Evolutionary conservation across 2,329 filamentous ascomycete genomes (phyloP), one percentile per base, ranked within the genome.

Genomic region (Zymoseptoria pseudotritici): DNA sequence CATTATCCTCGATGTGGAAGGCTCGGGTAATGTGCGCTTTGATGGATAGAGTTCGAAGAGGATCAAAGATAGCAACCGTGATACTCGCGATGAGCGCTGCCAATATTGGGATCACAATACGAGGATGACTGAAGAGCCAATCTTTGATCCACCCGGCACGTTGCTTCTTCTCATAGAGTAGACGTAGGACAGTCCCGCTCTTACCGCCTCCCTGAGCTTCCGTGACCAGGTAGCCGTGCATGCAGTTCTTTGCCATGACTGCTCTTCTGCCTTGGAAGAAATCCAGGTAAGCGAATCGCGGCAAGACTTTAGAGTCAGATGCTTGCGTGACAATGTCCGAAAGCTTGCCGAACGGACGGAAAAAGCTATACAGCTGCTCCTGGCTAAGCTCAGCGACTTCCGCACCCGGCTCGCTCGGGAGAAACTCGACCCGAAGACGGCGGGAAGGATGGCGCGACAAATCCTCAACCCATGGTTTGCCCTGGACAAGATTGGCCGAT

Each of bases 401-500:
- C 1, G 79, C 81, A n/a, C 89, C 91, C 0, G 90, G 82, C 24
- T 82, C 82, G 0, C 84, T 83, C 3, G 91, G 85, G 7, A 93
- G 81, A 65, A 97, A 97, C 70, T 97, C 93, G 21, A 97, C 86
- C 66, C 85, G 88, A 46, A 99, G 70, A 26, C 89, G 82, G 50
- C 80, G 80, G 59, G 86, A 90, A 0, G 94, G 94, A 55, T 91
- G 86, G 6, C 91, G 84, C 66, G 91, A 89, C 26, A 99, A 78
- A 71, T 99, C 94, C 70, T 97, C 94, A 2, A 97, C 82, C 94
- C 94, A 99, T 0, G 94, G 94, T 21, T 86, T 85, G 9, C 94
- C 94, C 58, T 85, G 81, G 2, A 99, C 94, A 6, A 91, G 77
- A 22, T 86, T 85, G 3, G 86, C 85, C 54, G 84, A 82, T 59